Base-by-base conservation (phyloP, 352 stramenopile species). In the Phytophthora aleatoria region DNA sequence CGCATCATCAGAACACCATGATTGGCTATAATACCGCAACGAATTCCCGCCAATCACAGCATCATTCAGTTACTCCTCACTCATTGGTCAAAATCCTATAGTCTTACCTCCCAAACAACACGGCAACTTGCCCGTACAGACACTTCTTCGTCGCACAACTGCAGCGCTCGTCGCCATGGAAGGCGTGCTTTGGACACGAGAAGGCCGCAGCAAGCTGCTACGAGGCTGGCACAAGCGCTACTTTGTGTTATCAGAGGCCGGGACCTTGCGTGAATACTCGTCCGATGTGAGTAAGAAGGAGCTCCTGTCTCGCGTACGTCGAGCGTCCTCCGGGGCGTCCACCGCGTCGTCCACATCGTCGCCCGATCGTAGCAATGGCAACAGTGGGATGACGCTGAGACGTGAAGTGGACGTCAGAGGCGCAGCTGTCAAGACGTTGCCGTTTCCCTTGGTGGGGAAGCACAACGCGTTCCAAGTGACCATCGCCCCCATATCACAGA, bases 201-300 rank as follows among this genome's bases (percentile, higher is more conserved):
- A 75, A 12, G 62, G 71, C 30, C 75, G 79, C 52, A 71, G 73
- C 33, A 86, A 85, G 61, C 65, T 92, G 33, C 71, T 92, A 24
- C 76, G 73, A 53, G 71, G 68, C 57, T 92, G 84, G 84, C 71
- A 85, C 61, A 89, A 90, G 73, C 78, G 80, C 45, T 91, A 92
- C 61, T 76, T 87, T 50, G 75, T 90, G 39, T 69, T 92, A 24
- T 71, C 74, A 0, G 57, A 74, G n/a, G 51, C 65, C n/a, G 78
- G 80, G 1, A 49, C 67, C 47, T 52, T 91, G 5, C 74, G 74
- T 8, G 84, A 91, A 64, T 91, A 85, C 60, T 55, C 70, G 7
- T 69, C 74, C 16, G 68, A 71, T 50, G 44, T 57, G 28, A 54
- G 43, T 28, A 64, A 61, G 42, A 62, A 73, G 16, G 50, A 66